A percentile compares a stretch with the other conserved stretches of the same genome.
These are phyloP conservation scores for Vitis rupestris DNA, from an alignment of 164 flowering plant genomes.

Conservation along the genomic window DNA sequence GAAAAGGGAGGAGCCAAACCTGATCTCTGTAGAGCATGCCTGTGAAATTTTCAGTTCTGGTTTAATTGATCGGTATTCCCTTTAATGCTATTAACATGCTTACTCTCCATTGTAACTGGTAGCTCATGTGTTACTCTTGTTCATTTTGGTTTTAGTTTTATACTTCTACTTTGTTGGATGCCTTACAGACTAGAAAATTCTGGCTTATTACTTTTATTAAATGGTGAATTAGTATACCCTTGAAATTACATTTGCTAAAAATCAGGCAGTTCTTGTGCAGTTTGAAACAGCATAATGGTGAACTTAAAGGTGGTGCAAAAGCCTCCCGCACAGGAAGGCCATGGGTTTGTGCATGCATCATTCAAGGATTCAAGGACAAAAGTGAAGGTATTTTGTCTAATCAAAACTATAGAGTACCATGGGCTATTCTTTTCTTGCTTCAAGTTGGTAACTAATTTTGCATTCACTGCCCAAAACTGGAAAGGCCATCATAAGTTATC, in stretches of 20 bases:
- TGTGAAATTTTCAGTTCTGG: no score
- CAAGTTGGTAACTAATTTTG: no score
- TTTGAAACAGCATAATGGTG: constrained; percentile 84
- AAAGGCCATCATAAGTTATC: no score
- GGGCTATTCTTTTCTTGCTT: no score
- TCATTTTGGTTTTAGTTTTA: not conserved
- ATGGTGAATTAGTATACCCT: not conserved
- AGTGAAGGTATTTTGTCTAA: constrained; percentile 59
- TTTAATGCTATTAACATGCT: no score
- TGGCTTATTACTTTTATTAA: not conserved
- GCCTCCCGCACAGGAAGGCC: constrained; percentile 88
- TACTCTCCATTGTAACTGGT: not conserved
- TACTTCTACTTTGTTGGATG: not conserved
- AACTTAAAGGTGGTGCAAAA: constrained; percentile 86
- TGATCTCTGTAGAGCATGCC: no score
- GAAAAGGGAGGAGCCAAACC: no score
- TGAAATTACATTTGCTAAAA: not conserved
- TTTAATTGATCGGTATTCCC: no score
- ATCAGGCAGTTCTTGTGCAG: constrained; percentile 30
- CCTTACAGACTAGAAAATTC: not conserved
- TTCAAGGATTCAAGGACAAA: constrained; percentile 59
- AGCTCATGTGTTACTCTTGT: not conserved
- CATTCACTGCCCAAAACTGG: no score
- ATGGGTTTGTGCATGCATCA: constrained; percentile 81
- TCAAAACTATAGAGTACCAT: not conserved